Base-by-base conservation (phyloP, 108 stramenopile species). In the Mayamaea pseudoterrestris region DNA sequence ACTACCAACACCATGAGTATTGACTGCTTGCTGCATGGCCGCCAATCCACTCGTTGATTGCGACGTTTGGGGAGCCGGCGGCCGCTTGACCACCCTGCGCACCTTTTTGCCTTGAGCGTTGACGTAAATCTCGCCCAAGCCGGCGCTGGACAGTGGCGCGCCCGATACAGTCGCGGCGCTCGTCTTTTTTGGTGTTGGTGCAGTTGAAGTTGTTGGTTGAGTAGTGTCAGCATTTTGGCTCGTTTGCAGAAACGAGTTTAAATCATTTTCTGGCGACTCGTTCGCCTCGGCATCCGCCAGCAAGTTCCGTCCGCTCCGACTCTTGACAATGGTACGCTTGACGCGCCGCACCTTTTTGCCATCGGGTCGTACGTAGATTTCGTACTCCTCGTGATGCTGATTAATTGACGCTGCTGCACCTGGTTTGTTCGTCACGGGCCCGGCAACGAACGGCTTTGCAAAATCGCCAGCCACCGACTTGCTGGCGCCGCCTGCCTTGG, bases 311-410 rank as follows among this genome's bases (percentile, higher is more conserved):
- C n/a, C n/a, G n/a, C n/a, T n/a, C n/a, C n/a, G n/a, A n/a, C n/a
- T n/a, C n/a, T n/a, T n/a, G 5, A 27, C 26, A 21, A 51, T 29
- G 17, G 50, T 41, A 27, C 57, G 61, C 44, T 65, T 67, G 1
- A 68, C 51, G 30, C 63, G 39, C 8, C 66, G 31, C 7, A 74
- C 73, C 43, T 64, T 68, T 47, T 68, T 74, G 11, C 73, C 73
- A 43, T 74, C 73, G 2, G 58, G 65, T 50, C 73, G 57, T 20
- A 74, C 54, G 32, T 68, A 68, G 18, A 74, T 37, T 35, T 72
- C 70, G 40, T 61, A 61, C 16, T 49, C 48, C 17, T 26, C 18
- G 8, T 29, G 12, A 11, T 34, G 17, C 18, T 18, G 17, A 14
- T 31, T 27, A 45, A 45, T 27, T 5, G 44, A 27, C 13, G 44